Evolutionary conservation across 2,329 filamentous ascomycete species (phyloP).

Genomic region (Akanthomyces muscarius): DNA sequence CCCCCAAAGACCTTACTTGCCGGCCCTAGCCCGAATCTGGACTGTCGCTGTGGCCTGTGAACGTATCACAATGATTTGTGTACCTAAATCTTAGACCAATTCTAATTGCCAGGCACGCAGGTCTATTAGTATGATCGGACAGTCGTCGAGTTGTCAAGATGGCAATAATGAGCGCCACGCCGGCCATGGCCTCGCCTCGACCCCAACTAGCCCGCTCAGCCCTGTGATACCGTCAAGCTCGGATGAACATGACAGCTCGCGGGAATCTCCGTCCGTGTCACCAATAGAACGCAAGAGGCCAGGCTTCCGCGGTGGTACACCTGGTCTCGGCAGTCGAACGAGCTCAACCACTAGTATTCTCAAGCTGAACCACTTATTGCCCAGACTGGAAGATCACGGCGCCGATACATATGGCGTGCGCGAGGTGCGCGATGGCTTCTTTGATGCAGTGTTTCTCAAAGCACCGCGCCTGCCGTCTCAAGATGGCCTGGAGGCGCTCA

Average conservation of each 20-base stretch:
- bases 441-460: constrained; percentile 45
- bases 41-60: neutral
- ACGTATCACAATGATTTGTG: neutral
- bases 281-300: neutral
- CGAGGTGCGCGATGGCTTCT: constrained; percentile 45
- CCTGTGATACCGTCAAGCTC: neutral
- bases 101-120: neutral
- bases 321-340: constrained; percentile 21
- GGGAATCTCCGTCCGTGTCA: neutral
- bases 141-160: neutral
- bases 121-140: neutral
- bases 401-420: constrained; percentile 40
- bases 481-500: constrained; percentile 35
- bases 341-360: constrained; percentile 30
- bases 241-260: neutral
- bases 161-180: neutral
- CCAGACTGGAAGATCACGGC: constrained; percentile 31
- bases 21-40: neutral
- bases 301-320: neutral
- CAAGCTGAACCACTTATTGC: constrained; percentile 33
- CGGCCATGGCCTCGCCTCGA: neutral
- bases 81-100: neutral
- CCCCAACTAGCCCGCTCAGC: neutral
- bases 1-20: neutral
- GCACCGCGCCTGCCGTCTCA: constrained; percentile 36